Conservation (phyloP, 1,139 yeast genomes). For the Yamadazyma blattariae region DNA sequence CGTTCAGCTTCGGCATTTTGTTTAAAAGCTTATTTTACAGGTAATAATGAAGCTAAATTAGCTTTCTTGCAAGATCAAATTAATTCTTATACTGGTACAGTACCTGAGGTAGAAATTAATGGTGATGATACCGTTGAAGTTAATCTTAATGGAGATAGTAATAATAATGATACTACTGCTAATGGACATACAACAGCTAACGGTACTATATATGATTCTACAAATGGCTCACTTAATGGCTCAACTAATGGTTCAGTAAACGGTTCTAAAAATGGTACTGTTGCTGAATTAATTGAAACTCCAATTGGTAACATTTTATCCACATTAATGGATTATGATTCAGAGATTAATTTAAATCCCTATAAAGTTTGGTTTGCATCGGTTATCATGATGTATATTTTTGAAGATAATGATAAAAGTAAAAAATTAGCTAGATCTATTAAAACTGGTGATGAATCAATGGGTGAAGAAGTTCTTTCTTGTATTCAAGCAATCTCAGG, state of each 20-base stretch:
- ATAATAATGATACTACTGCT: background rate
- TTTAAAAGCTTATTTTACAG: conserved; percentile 64
- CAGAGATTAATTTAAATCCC: conserved; percentile 76
- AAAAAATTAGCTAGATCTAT: conserved; percentile 51
- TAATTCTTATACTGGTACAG: conserved; percentile 28
- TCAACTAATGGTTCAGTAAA: background rate
- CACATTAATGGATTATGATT: conserved; percentile 73
- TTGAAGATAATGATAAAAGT: conserved; percentile 55
- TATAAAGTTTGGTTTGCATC: conserved; percentile 87
- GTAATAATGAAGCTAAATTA: conserved; percentile 59
- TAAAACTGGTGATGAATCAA: conserved; percentile 64
- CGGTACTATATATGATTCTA: conserved; percentile 1
- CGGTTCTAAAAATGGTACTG: conserved; percentile 1
- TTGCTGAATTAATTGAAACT: conserved; percentile 3
- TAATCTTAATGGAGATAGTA: background rate
- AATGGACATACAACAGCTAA: conserved; percentile 1
- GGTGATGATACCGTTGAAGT: background rate
- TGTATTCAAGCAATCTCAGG: conserved; percentile 81
- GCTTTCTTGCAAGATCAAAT: conserved; percentile 68
- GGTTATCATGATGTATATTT: conserved; percentile 58
- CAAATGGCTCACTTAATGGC: background rate
- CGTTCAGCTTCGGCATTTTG: conserved; percentile 70
- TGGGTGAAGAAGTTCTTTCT: conserved; percentile 73
- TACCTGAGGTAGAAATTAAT: background rate
- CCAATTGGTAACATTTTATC: conserved; percentile 58